Evolutionary conservation across 345 rosid genomes (phyloP).

Genomic region (Cardamine chenopodiifolia): DNA sequence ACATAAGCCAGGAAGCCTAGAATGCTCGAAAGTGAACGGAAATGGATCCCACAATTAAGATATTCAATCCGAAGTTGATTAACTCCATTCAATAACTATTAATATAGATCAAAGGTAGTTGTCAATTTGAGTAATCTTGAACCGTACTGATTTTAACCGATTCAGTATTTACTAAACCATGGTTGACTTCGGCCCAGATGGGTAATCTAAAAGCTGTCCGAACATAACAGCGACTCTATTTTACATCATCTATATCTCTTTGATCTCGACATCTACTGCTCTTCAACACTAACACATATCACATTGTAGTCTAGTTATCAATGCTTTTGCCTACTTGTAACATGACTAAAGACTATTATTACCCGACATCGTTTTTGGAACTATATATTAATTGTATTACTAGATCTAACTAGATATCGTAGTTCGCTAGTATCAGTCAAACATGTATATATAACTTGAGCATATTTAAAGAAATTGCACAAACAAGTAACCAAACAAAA

Average conservation of each 20-base stretch:
- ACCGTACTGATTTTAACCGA: background rate
- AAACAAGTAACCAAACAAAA: background rate
- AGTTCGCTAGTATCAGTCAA: background rate
- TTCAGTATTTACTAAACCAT: background rate
- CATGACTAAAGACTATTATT: background rate
- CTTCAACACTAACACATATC: background rate
- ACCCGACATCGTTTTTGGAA: background rate
- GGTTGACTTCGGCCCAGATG: background rate
- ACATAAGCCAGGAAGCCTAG: constrained; percentile 40
- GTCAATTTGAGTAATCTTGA: background rate
- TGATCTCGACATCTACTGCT: background rate
- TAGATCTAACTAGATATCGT: background rate
- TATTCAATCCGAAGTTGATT: background rate
- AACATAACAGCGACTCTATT: background rate
- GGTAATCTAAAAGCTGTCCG: background rate
- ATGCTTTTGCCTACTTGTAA: background rate
- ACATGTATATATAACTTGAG: background rate
- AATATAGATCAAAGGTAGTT: background rate
- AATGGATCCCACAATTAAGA: constrained; percentile 26
- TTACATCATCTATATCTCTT: too few relatives aligned
- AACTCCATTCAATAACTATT: background rate
- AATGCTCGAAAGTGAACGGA: constrained; percentile 29
- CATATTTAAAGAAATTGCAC: background rate
- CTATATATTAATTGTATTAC: background rate
- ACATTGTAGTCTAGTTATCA: background rate